Evolutionary conservation across 306 rosid species (phyloP).

Genomic region (Pueraria montana): DNA sequence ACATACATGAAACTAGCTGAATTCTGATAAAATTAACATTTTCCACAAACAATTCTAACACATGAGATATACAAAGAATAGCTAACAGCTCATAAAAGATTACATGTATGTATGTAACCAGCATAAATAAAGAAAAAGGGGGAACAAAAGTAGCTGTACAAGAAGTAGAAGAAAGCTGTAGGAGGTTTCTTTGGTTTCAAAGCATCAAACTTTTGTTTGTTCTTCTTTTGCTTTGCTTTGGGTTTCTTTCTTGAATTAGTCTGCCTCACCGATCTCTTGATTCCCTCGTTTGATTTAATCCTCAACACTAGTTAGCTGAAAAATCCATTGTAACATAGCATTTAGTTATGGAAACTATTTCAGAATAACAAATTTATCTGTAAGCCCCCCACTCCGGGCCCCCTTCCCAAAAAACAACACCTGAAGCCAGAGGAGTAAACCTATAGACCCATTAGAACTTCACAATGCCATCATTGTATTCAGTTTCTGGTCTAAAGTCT

Average conservation of each 20-base stretch:
- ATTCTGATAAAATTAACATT: slow-evolving; percentile 5
- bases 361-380: slow-evolving; percentile 23
- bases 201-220: slow-evolving; percentile 67
- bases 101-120: slow-evolving; percentile 31
- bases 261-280: slow-evolving; percentile 46
- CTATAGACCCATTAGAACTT: slow-evolving; percentile 10
- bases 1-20: slow-evolving; percentile 8
- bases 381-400: too few species aligned
- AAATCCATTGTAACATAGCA: slow-evolving; percentile 36
- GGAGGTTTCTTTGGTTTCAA: slow-evolving; percentile 98
- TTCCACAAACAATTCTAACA: slow-evolving; percentile 26
- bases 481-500: slow-evolving; percentile 7
- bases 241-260: slow-evolving; percentile 56
- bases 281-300: slow-evolving; percentile 60
- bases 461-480: not conserved
- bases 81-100: slow-evolving; percentile 33
- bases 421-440: slow-evolving; percentile 10
- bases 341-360: slow-evolving; percentile 23
- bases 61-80: slow-evolving; percentile 11
- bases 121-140: slow-evolving; percentile 17
- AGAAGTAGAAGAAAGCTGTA: slow-evolving; percentile 94
- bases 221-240: slow-evolving; percentile 71
- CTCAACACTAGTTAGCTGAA: slow-evolving; percentile 70
- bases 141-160: slow-evolving; percentile 60
- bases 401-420: not conserved